phyloP scores from a whole-genome alignment of 208 protist genomes.

The Naegleria fowleri region DNA sequence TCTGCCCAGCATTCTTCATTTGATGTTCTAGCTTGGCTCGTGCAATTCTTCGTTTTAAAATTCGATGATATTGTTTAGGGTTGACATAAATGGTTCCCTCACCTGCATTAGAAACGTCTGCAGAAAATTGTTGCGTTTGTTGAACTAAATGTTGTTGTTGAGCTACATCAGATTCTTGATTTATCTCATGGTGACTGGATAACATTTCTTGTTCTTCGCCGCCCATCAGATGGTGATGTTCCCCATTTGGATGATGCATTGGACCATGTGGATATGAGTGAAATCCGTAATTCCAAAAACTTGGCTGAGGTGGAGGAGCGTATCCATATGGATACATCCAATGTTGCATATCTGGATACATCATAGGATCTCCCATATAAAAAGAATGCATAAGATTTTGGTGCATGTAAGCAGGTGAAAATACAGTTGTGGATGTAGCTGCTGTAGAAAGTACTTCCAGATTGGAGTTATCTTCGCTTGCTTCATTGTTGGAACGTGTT shows the following conservation, averaged over 20 bases:
- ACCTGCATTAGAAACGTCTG: not conserved
- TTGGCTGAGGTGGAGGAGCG: no score
- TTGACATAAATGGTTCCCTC: not conserved
- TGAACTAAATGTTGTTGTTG: not conserved
- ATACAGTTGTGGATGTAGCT: no score
- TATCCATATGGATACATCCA: no score
- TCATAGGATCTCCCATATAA: no score
- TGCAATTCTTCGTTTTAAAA: not conserved
- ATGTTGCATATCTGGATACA: no score
- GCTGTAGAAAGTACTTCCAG: no score
- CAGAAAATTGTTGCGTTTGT: not conserved
- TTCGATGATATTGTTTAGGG: slow-evolving; percentile 14
- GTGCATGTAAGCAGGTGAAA: no score
- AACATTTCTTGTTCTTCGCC: not conserved
- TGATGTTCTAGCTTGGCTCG: not conserved
- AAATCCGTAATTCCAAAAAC: not conserved
- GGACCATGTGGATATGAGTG: not conserved
- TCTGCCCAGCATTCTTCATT: not conserved
- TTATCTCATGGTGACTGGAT: not conserved
- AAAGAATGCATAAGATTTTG: no score
- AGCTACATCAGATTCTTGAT: not conserved
- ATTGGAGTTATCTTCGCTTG: no score
- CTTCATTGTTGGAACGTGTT: no score
- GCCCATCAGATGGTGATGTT: not conserved
- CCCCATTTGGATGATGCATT: not conserved